Evolutionary conservation across 352 stramenopile species (phyloP), one percentile per base, ranked within the genome.

Genomic region (Phytophthora hybrid): DNA sequence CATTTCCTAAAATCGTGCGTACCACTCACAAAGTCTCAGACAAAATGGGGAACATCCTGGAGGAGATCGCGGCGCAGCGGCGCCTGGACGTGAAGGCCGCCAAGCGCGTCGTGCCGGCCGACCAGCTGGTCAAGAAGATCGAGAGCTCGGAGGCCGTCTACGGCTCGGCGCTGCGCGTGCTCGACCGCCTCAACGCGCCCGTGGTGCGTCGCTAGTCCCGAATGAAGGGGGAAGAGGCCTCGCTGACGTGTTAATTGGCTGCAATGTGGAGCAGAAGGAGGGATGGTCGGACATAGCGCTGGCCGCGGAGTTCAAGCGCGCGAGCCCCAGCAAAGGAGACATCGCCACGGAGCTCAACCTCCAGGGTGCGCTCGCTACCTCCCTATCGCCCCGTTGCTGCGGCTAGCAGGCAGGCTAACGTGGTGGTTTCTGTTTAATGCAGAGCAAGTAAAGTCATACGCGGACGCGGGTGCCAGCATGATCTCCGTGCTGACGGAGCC

Each of bases 221-320:
- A 32, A 18, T 4, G 41, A 41, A 0, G 19, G 49, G n/a, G 5
- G 41, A 56, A 19, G 41, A 51, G 16, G 11, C 11, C 8, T 41
- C 60, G 31, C 26, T 21, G 21, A 57, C 78, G 31, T 41, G 19
- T 69, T 64, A 23, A 16, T 44, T 69, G 18, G 10, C 54, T 59
- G 1, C 78, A n/a, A 2, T 57, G 56, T 21, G 54, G 59, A 5
- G 26, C 67, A 93, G 87, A 83, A 80, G 19, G 66, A 79, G 31
- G 83, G 85, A 10, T 93, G 85, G 76, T 82, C 79, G 29, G 68
- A 87, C 46, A 90, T 99, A 72, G 93, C 96, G 26, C 85, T 99
- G 19, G 98, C 98, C 1, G 97, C 98, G 14, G 98, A 99, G 85
- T 99, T 99, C 84, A 99, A 99, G 84, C 92, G 98, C 29, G 97